Evolutionary conservation across 2,329 filamentous ascomycete species (phyloP), one percentile per base, ranked within the genome.

Genomic region (Diaporthe sp.): DNA sequence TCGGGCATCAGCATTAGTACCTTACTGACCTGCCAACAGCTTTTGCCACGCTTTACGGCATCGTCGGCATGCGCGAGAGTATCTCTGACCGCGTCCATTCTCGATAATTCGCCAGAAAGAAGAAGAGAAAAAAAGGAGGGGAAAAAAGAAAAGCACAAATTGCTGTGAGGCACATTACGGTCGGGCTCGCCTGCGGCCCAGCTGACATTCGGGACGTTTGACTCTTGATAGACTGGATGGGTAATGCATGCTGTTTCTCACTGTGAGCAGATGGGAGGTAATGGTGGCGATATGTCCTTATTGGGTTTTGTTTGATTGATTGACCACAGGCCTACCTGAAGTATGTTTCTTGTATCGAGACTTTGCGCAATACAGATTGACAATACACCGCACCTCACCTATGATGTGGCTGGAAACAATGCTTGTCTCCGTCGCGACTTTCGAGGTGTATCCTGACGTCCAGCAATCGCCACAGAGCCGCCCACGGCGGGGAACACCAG

Each of bases 31-130:
- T 28, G 68, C 78, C 82, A 53, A 82, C 77, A 74, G 88, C 87
- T 80, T 89, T 87, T 78, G 82, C 85, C 7, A 83, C 88, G 78
- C 83, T 88, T 81, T 87, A 89, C 76, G 88, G 88, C 59, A 83
- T 90, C 70, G 82, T 87, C 70, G 85, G 84, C 74, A 84, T 89
- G 79, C 87, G 88, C 31, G 88, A 90, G 80, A 82, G 82, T 49
- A 46, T 79, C 31, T 77, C 76, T 17, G 73, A 67, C 42, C 42
- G 58, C 55, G 34, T 28, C 10, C 71, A 73, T 55, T 73, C 69
- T 39, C 37, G 37, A 44, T 77, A n/a, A 73, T 17, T 39, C 19
- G 37, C 15, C 57, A 39, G 4, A 1, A 31, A 22, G 39, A n/a
- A 74, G 67, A 17, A 37, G 1, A 34, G 1, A 34, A 34, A 34